Evolutionary conservation across 768 basidiomycete species (phyloP).

Genomic region (Termitomyces sp.): DNA sequence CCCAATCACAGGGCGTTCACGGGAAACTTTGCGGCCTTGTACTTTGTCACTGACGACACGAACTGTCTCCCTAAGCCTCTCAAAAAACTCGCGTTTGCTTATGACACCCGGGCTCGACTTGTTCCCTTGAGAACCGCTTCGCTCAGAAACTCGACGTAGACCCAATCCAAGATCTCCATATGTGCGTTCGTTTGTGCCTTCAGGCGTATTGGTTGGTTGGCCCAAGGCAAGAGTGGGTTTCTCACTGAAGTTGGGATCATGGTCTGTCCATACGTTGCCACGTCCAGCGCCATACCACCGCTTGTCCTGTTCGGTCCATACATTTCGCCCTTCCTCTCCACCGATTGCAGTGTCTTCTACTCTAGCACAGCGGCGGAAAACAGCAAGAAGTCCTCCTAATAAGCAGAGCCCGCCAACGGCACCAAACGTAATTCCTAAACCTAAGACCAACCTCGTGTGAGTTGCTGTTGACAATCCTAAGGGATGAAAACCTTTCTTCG

Average conservation of each 20-base stretch:
- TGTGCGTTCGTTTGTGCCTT: slow-evolving; percentile 10
- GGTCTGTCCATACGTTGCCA: slow-evolving; percentile 17
- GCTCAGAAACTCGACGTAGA: slow-evolving; percentile 44
- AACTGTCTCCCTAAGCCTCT: slow-evolving; percentile 57
- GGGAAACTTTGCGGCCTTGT: slow-evolving; percentile 27
- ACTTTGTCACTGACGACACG: slow-evolving; percentile 62
- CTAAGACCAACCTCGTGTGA: slow-evolving; percentile 48
- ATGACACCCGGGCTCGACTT: slow-evolving; percentile 49
- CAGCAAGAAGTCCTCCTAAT: slow-evolving; percentile 50
- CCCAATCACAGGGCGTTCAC: slow-evolving; percentile 48
- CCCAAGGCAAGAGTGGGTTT: slow-evolving; percentile 9
- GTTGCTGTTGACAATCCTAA: slow-evolving; percentile 34
- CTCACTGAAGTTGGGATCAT: slow-evolving; percentile 12
- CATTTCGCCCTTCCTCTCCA: slow-evolving; percentile 53
- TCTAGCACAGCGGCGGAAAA: slow-evolving; percentile 48
- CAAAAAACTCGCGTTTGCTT: slow-evolving; percentile 67
- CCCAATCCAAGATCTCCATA: slow-evolving; percentile 40
- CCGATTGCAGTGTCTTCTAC: slow-evolving; percentile 57
- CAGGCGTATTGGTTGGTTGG: slow-evolving; percentile 11
- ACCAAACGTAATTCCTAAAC: slow-evolving; percentile 58
- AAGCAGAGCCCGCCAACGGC: slow-evolving; percentile 53
- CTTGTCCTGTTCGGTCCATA: slow-evolving; percentile 60
- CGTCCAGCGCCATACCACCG: slow-evolving; percentile 59
- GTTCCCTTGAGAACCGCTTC: slow-evolving; percentile 28
- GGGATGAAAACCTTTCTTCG: slow-evolving; percentile 32